Base-by-base conservation (phyloP, 306 rosid species). In the Cicer judaicum region DNA sequence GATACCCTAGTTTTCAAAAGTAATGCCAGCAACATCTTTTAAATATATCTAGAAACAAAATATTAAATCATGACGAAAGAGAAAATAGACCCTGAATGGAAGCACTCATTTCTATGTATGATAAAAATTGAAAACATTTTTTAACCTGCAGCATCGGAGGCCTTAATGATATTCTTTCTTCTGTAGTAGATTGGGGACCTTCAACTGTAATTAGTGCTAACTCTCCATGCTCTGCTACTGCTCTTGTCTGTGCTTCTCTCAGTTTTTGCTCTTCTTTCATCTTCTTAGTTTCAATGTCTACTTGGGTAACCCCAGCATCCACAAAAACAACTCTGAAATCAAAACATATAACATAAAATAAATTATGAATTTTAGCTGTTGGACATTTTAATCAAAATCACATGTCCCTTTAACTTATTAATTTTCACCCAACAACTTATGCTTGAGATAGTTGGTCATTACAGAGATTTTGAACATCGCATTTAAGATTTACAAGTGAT, bases 111-210 rank as follows among this genome's bases (percentile, higher is more conserved):
- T 77, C 24, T 60, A 46, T 16, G 42, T 55, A 63, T 24, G 56
- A 70, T 29, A 64, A 59, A 64, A 47, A 48, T 14, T 43, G 46
- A 66, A 55, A 78, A 67, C 46, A 10, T 65, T 70, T 53, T 76
- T 46, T 70, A 79, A 94, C 99, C 98, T 92, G 99, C 72, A 92
- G 86, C 99, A 94, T 94, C 18, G 99, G 99, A 55, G 97, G 92
- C 83, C 99, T 87, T 83, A 92, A 80, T 44, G 93, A 72, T 77
- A 85, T 77, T 81, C 96, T 90, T 85, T 94, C 97, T 77, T 92
- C 98, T 12, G 74, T 54, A 56, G 64, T 77, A 76, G 89, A 56
- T 72, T 90, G 95, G 50, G 89, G 84, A 68, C 93, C 96, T 11
- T 94, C 99, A 44, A 94, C 98, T 2, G 93, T 14, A 63, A 94